These are phyloP conservation scores for Picea engelmannii DNA, from an alignment of 83 land plant species.

Conservation along the genomic window DNA sequence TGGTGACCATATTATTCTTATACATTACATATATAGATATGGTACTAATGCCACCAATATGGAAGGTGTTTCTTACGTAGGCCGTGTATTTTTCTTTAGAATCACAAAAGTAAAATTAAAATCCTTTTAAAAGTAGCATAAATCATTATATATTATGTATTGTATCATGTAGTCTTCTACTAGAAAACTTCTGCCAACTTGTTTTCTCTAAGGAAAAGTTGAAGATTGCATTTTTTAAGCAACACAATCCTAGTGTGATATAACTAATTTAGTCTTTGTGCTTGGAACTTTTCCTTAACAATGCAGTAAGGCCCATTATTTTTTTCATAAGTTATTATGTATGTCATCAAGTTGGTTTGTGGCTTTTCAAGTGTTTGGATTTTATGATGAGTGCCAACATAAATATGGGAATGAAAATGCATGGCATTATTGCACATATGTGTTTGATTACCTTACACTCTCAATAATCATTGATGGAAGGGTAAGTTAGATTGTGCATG, in stretches of 20 bases:
- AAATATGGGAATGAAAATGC: constrained; percentile 99
- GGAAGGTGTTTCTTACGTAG: too few relatives aligned
- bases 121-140: background rate
- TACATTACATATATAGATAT: too few relatives aligned
- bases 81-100: too few relatives aligned
- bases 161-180: background rate
- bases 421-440: constrained; percentile 99
- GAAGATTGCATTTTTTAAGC: background rate
- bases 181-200: background rate
- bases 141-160: background rate
- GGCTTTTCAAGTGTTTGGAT: constrained; percentile 82
- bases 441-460: constrained; percentile 96
- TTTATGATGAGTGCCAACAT: constrained; percentile 99
- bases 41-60: too few relatives aligned
- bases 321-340: background rate
- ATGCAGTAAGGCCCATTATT: background rate
- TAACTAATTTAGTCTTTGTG: background rate
- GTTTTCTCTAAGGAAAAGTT: background rate
- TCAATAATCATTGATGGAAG: constrained; percentile 99
- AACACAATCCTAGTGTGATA: background rate
- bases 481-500: constrained; percentile 37
- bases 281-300: background rate
- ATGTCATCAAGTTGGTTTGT: too few relatives aligned
- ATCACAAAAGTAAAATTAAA: too few relatives aligned
- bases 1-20: too few relatives aligned